Base-by-base conservation (phyloP, 768 basidiomycete species). In the Crassisporium funariophilum region DNA sequence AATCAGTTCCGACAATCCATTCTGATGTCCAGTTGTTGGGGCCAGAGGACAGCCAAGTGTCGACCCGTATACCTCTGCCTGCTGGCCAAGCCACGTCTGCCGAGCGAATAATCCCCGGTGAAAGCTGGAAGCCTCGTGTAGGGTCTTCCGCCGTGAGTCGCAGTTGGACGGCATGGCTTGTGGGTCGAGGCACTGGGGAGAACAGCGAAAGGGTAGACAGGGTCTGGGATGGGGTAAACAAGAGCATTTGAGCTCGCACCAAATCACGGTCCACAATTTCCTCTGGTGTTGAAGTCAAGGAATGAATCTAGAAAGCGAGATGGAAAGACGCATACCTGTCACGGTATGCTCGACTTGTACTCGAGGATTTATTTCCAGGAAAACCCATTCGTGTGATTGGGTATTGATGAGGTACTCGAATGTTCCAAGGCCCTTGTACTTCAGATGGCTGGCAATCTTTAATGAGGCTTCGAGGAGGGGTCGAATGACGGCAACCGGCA, bases 331-430 rank as follows among this genome's bases (percentile, higher is more conserved):
- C 71, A 29, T 57, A 84, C 88, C 88, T 46, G 92, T 91, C 56
- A 94, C 83, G 36, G 92, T 94, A 69, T 94, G 92, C 63, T 94
- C 92, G 63, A 95, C 92, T 64, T 95, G 92, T 44, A 94, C 88
- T 66, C 91, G 86, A 17, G 91, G 88, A 65, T 91, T 91, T 53
- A 93, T 91, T 64, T 93, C 91, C 54, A 94, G 87, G 66, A 94
- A 94, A 66, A 92, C 90, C 72, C 91, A 88, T 52, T 87, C 72
- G 50, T 80, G 78, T 57, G 79, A 76, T 54, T 84, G 79, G 58
- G 60, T 43, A 41, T 93, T 90, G 55, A 93, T 82, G 51, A 95
- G 74, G 75, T 89, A 94, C 70, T 95, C 92, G 35, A 87, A 89
- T 13, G 91, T 94, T 45, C 92, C 91, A 12, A 92, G 88, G 56